Conservation (phyloP, 2,329 filamentous ascomycete species). For the Cytospora paraplurivora region DNA sequence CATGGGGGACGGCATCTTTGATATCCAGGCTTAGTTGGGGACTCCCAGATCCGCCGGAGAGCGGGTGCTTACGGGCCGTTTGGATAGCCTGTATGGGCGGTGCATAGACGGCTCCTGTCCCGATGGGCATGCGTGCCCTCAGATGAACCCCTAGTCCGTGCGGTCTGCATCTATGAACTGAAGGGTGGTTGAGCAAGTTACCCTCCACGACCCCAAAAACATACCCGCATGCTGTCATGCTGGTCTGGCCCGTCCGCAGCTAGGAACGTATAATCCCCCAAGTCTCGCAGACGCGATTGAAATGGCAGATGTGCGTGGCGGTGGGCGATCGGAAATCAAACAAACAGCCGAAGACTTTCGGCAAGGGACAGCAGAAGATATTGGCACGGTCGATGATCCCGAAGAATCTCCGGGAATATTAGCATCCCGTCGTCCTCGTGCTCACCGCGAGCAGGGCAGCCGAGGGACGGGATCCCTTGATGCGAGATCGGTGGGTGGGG, state of each 20-base stretch:
- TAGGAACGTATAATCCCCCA: background rate
- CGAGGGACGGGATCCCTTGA: background rate
- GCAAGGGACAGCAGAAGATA: background rate
- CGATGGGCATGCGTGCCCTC: too few species aligned
- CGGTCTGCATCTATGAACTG: background rate
- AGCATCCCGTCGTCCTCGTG: background rate
- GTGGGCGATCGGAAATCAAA: background rate
- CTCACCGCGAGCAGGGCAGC: background rate
- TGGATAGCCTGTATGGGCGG: background rate
- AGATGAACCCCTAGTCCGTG: background rate
- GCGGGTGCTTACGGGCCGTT: background rate
- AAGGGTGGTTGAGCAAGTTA: background rate
- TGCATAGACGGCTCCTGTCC: background rate
- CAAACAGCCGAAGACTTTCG: background rate
- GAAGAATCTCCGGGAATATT: background rate
- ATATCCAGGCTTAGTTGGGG: background rate
- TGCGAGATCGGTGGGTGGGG: background rate
- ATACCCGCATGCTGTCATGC: background rate
- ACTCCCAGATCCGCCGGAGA: background rate
- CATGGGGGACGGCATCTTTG: background rate
- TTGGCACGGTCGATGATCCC: background rate
- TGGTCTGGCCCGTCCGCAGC: background rate
- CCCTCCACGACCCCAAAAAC: background rate
- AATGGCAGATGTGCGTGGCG: too few species aligned
- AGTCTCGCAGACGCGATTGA: too few species aligned